Evolutionary conservation across 768 basidiomycete species (phyloP), one percentile per base, ranked within the genome.

Genomic region (Psilocybe subaeruginosa): DNA sequence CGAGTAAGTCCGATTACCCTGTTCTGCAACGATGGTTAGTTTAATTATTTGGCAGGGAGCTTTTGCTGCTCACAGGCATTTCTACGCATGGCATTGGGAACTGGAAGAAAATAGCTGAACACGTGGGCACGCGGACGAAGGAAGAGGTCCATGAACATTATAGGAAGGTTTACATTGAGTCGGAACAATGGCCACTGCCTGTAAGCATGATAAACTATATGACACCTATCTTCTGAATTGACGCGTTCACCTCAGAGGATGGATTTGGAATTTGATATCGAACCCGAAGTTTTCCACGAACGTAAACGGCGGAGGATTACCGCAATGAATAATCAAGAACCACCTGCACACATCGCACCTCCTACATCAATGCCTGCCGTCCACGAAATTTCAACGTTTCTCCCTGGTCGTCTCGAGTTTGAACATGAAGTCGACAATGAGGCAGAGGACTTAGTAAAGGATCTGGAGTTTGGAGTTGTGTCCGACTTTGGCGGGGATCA

Each of bases 361-460:
- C 91, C 95, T 3, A 93, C 91, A 5, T 99, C 97, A 5, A 87
- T 90, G 0, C 97, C 97, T 3, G 93, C 87, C 3, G 87, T 93
- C 14, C 97, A 98, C 72, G 97, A 99, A 76, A 84, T 99, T 43
- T 87, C 90, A 14, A 91, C 90, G 0, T 99, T 90, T 77, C 89
- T 99, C 70, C 97, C 97, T 8, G 97, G 97, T 14, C 89, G 97
- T n/a, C 82, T 99, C 37, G 97, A 99, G 74, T 99, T 99, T 71
- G 97, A 99, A 71, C 95, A 96, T 67, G 97, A 99, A 74, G 77
- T 94, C 4, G 96, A 98, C 70, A 97, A 99, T 72, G 97, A 99
- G 54, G 97, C 97, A 0, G 97, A 99, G 72, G 90, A 96, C 68
- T 76, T 93, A 2, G 90, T 98, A 64, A 99, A 98, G 74, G 95